Base-by-base conservation (phyloP, 1,284 basidiomycete species). In the Boletus smithii region DNA sequence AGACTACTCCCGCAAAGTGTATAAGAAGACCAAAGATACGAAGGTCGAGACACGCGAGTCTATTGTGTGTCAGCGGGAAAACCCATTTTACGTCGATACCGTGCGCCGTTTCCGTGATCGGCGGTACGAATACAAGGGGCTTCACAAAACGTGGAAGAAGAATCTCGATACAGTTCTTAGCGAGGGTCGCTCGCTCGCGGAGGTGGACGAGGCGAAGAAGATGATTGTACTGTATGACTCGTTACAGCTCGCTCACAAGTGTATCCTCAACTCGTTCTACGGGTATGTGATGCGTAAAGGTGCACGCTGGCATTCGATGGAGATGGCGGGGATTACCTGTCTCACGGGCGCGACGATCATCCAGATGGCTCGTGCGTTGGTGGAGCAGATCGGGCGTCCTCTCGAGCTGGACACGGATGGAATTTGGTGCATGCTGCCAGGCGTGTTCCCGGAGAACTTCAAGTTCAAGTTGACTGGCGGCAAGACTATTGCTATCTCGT, bases 201-300 rank as follows among this genome's bases (percentile, higher is more conserved):
- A 95, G 60, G 80, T 95, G 37, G 91, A 95, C 57, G 97, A 99
- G 69, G 97, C 97, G 36, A 97, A 91, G 74, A 97, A 97, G 76
- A 95, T 99, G 91, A 94, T 99, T 57, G 95, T 99, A n/a, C 72
- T 99, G 13, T 99, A 99, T 70, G 97, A 99, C 69, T 99, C 97
- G 9, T 79, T 99, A n/a, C 97, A 99, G 69, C 84, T 99, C 14
- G 97, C 97, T 5, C 97, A 99, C 80, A 99, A 99, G 76, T 98
- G 94, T 70, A 99, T 99, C 67, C 82, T 99, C 59, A 99, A 99
- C 75, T 98, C 95, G 3, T 99, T 99, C 78, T 99, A 99, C 68
- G 97, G 97, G 40, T 99, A 99, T 63, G 97, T 99, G 68, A 99
- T 99, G 97, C 86, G 95, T 31, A 99, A 99, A 67, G 97, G 97